Evolutionary conservation across 768 basidiomycete species (phyloP), one percentile per base, ranked within the genome.

Genomic region (Hygrophorus pudorinus): DNA sequence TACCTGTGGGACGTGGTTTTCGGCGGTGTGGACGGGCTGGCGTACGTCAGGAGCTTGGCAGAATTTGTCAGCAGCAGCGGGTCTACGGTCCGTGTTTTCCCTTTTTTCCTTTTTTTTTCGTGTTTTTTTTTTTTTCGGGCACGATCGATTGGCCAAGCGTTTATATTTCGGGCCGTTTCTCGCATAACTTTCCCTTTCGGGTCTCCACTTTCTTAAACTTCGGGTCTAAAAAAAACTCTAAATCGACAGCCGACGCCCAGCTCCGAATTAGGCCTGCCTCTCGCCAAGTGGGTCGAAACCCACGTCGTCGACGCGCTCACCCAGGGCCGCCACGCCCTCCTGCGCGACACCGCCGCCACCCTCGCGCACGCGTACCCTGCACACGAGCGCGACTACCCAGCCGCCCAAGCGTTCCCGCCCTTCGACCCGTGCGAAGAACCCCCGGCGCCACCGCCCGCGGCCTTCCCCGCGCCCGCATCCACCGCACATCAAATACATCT

Each of bases 1-100:
- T 85, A 81, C 52, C 37, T 88, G 13, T 62, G 72, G 14, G 81
- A 86, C 55, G 56, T 85, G n/a, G 84, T 88, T 0, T 88, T 87
- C 55, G 85, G 86, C 0, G 85, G 86, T 37, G 68, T 77, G 0
- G 83, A 85, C 45, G 85, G 86, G 1, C 60, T 78, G 20, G 85
- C 85, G 4, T 88, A 88, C 57, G 72, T 81, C 42, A 68, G 81
- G 48, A 88, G 86, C 56, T 53, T 89, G 44, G 85, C 84, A 18
- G 80, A 84, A 59, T 89, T 88, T 50, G 67, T 64, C 4, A 56
- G 58, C 37, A 42, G n/a, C 13, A n/a, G 11, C 14, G 32, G 12
- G 43, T 44, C 27, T 39, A 50, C 21, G 55, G 63, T 64, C 34
- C 39, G 59, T 46, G 14, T 42, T 20, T 17, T 38, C 24, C 28